Evolutionary conservation across 31 red algal genomes (phyloP).

Genomic region (Porphyra umbilicalis): DNA sequence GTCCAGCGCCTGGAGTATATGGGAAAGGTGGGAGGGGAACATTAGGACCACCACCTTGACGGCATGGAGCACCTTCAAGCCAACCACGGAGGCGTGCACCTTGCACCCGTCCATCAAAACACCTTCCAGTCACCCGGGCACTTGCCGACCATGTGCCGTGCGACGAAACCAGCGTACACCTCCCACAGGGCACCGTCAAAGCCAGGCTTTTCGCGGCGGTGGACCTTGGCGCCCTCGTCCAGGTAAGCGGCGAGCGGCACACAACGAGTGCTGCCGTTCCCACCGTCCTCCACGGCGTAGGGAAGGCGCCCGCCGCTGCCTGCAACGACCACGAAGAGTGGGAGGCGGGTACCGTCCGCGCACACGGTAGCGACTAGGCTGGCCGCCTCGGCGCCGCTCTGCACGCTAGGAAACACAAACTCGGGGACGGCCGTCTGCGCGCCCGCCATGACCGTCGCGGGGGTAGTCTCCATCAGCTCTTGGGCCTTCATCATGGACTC

Average conservation of each 20-base stretch:
- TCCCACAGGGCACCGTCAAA: background rate
- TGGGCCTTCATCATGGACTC: background rate
- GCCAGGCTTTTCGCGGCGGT: too few species aligned
- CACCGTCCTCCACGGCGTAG: background rate
- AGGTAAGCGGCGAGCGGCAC: background rate
- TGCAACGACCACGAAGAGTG: background rate
- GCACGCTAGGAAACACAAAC: too few species aligned
- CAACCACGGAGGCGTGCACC: background rate
- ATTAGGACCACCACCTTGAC: background rate
- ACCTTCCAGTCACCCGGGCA: background rate
- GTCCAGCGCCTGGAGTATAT: background rate
- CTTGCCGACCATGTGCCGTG: background rate
- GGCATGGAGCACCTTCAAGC: background rate
- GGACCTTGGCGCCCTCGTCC: background rate
- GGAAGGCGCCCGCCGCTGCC: background rate
- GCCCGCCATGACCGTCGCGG: background rate
- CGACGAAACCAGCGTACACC: background rate
- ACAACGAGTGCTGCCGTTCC: background rate
- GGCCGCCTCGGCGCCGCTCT: background rate
- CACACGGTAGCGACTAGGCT: background rate
- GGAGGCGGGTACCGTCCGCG: background rate
- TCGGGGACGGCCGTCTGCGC: background rate
- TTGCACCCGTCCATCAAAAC: background rate
- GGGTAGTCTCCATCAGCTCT: background rate
- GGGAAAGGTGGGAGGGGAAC: background rate